Evolutionary conservation across 805 yeast species (phyloP), one percentile per base, ranked within the genome.

Genomic region (Tetrapisispora namnaoensis): DNA sequence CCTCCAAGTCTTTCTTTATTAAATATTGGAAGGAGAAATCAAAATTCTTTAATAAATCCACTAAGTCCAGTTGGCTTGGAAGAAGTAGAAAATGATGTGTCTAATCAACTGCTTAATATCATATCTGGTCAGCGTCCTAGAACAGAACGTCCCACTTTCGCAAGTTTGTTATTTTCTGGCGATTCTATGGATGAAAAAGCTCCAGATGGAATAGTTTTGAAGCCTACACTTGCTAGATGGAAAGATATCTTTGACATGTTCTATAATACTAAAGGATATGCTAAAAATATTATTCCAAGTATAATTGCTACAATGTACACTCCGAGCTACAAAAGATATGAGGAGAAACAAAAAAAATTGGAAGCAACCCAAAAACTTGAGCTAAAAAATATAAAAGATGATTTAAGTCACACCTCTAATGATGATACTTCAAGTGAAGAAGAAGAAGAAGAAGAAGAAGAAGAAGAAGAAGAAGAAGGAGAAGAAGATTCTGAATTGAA

Each of bases 201-300:
- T 16, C 49, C 62, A 17, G 65, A 60, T 43, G 68, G 69, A 1
- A 58, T 64, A 17, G 53, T 62, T 21, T 39, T 62, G 46, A 60
- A 65, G 50, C 75, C 85, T 0, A 80, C 93, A 0, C 64, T 69
- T 14, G 82, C 80, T 45, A 73, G 95, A 54, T 87, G 95, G 93
- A 66, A 67, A 37, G 85, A 83, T 41, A 72, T 77, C 7, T 67
- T 75, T 36, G 67, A 72, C 17, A 68, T 79, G 66, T 77, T 78
- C 52, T 74, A 74, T 54, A 74, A 71, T n/a, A 72, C 70, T 30
- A 61, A 60, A 30, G 64, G 63, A 14, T 68, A 69, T 40, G 58
- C 65, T 3, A 50, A 55, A 37, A 62, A 77, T 48, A 61, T 72
- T 27, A 54, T 73, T 17, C 72, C 75, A 6, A 53, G 63, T 1